Conservation (phyloP, 2,329 filamentous ascomycete species). For the Pseudocercospora fijiensis region DNA sequence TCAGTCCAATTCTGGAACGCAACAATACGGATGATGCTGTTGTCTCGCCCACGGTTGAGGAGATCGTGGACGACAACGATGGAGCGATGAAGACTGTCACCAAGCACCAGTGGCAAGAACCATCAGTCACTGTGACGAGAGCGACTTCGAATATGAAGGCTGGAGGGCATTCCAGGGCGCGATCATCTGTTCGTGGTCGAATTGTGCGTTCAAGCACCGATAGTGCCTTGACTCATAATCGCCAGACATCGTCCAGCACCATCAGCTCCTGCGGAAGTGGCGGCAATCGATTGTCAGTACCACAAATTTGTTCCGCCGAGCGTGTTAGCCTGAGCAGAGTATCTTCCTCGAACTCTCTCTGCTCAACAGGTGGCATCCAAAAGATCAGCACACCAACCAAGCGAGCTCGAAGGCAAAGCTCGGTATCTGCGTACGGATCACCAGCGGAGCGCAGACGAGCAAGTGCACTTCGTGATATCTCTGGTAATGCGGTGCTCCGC, state of each 20-base stretch:
- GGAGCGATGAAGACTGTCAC: constrained; percentile 39
- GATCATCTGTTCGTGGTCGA: constrained; percentile 31
- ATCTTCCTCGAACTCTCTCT: constrained; percentile 34
- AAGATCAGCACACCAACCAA: constrained; percentile 39
- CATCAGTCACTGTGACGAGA: constrained; percentile 36
- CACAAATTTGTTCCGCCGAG: constrained; percentile 39
- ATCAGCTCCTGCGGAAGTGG: constrained; percentile 28
- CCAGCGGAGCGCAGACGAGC: constrained; percentile 39
- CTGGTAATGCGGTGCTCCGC: constrained; percentile 31
- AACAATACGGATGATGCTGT: constrained; percentile 22
- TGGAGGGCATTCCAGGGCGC: constrained; percentile 27
- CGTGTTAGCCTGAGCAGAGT: constrained; percentile 39
- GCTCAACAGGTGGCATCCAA: constrained; percentile 27
- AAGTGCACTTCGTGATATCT: constrained; percentile 36
- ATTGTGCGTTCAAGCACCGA: constrained; percentile 31
- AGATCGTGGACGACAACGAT: constrained; percentile 31
- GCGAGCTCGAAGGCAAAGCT: constrained; percentile 23
- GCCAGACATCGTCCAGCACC: constrained; percentile 26
- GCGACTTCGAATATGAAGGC: constrained; percentile 20
- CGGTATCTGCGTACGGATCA: constrained; percentile 44
- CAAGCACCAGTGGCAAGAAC: constrained; percentile 40
- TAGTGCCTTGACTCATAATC: constrained; percentile 23
- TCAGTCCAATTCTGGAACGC: constrained; percentile 38
- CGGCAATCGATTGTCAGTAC: constrained; percentile 34
- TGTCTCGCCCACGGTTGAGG: constrained; percentile 31